A percentile compares a stretch with the other conserved stretches of the same genome.
Evolutionary conservation across 768 basidiomycete genomes (phyloP).

Genomic region (Tricholoma saponaceum): DNA sequence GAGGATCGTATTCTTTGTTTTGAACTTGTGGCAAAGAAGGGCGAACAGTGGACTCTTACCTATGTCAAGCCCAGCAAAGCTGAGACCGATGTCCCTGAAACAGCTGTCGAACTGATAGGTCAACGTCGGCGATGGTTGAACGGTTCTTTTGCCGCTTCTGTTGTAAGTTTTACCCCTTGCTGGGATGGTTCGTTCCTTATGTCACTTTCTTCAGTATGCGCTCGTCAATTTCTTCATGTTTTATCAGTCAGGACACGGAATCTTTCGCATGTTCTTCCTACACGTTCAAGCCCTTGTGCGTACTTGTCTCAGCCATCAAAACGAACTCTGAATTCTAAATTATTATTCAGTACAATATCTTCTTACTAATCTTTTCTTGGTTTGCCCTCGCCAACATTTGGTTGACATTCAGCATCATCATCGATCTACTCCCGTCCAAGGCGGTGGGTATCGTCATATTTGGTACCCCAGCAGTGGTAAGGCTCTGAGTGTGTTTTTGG

Average conservation of each 20-base stretch:
- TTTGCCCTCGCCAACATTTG: conserved; percentile 90
- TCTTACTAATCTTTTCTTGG: conserved; percentile 87
- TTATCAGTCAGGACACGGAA: conserved; percentile 82
- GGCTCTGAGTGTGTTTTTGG: conserved; percentile 23
- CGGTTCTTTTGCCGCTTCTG: conserved; percentile 90
- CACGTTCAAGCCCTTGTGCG: conserved; percentile 87
- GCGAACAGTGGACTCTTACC: conserved; percentile 83
- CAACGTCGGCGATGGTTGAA: conserved; percentile 97
- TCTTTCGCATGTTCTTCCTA: conserved; percentile 94
- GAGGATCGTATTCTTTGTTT: conserved; percentile 98
- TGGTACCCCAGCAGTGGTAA: conserved; percentile 63
- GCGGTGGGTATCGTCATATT: conserved; percentile 49
- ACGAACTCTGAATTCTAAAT: neutral
- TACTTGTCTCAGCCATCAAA: conserved; percentile 8
- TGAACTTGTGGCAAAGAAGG: conserved; percentile 89
- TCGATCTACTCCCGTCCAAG: conserved; percentile 70
- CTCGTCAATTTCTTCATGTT: conserved; percentile 91
- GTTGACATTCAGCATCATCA: conserved; percentile 95
- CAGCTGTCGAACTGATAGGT: conserved; percentile 88
- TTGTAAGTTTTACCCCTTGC: conserved; percentile 45
- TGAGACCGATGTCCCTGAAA: conserved; percentile 94
- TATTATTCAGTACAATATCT: conserved; percentile 69
- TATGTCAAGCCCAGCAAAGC: conserved; percentile 94
- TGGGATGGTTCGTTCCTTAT: neutral
- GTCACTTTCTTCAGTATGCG: conserved; percentile 55